Evolutionary conservation across 2,329 filamentous ascomycete genomes (phyloP).

Genomic region (Fusarium citri): DNA sequence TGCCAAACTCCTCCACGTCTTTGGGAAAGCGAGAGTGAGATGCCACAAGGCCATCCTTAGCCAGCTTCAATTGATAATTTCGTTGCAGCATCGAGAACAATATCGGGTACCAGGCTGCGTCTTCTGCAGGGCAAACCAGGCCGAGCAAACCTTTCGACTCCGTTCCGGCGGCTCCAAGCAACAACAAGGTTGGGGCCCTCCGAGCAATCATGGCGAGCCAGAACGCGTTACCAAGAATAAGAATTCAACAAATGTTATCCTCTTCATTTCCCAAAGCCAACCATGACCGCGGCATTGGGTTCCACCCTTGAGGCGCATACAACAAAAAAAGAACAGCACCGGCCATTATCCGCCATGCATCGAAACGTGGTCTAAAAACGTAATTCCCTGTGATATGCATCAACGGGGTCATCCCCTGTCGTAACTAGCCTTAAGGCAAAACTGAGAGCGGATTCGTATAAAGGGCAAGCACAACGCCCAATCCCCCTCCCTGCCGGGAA

Average conservation of each 20-base stretch:
- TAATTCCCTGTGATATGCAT: slow-evolving; percentile 53
- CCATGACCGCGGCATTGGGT: slow-evolving; percentile 43
- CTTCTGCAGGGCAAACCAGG: slow-evolving; percentile 36
- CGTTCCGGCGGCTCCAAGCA: slow-evolving; percentile 39
- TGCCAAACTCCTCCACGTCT: slow-evolving; percentile 41
- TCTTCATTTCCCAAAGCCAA: slow-evolving; percentile 41
- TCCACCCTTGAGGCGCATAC: slow-evolving; percentile 49
- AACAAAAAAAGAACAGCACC: slow-evolving; percentile 53
- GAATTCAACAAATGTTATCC: slow-evolving; percentile 40
- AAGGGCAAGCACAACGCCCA: slow-evolving; percentile 47
- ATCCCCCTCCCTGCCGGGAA: slow-evolving; percentile 46
- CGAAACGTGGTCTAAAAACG: slow-evolving; percentile 62
- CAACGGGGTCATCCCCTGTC: slow-evolving; percentile 49
- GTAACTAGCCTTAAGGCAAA: slow-evolving; percentile 44
- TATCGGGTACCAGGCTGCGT: slow-evolving; percentile 37
- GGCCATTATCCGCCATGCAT: slow-evolving; percentile 64
- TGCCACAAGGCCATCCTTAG: slow-evolving; percentile 44
- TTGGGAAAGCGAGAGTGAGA: slow-evolving; percentile 42
- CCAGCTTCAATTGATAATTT: slow-evolving; percentile 48
- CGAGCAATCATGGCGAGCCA: slow-evolving; percentile 40
- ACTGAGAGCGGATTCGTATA: slow-evolving; percentile 45
- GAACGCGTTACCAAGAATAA: slow-evolving; percentile 42
- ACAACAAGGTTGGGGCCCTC: slow-evolving; percentile 35
- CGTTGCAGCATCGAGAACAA: slow-evolving; percentile 43
- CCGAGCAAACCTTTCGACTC: slow-evolving; percentile 39